These are phyloP conservation scores for Pyronema omphalodes DNA, from an alignment of 495 filamentous ascomycete genomes.

Conservation along the genomic window DNA sequence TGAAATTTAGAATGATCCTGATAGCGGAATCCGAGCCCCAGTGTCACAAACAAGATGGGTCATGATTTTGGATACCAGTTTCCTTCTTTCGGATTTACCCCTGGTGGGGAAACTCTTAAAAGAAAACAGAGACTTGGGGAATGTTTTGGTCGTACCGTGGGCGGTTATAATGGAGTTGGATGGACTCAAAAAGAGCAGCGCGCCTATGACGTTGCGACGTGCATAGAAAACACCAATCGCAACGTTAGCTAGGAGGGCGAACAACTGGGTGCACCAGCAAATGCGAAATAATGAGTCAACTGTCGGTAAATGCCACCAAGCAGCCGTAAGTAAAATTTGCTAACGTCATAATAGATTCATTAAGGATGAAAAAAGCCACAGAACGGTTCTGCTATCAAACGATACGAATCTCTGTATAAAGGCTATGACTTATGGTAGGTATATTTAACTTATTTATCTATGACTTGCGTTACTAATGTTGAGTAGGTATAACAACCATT, in stretches of 20 bases:
- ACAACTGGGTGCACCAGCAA: conserved; percentile 13
- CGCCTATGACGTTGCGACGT: neutral
- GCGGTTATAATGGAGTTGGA: conserved; percentile 20
- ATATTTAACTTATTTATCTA: neutral
- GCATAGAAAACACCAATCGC: neutral
- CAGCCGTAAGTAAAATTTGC: neutral
- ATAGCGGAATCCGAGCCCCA: conserved; percentile 4
- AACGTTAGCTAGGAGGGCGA: conserved; percentile 14
- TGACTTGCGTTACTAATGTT: neutral
- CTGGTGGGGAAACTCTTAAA: conserved; percentile 15
- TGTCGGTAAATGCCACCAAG: conserved; percentile 12
- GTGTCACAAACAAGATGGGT: conserved; percentile 11
- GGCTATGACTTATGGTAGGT: conserved; percentile 19
- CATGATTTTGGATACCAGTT: conserved; percentile 21
- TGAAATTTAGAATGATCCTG: conserved; percentile 5
- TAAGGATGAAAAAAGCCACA: conserved; percentile 7
- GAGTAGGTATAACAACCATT: neutral
- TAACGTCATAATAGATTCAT: neutral
- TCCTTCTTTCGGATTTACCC: conserved; percentile 19
- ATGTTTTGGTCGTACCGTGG: conserved; percentile 21
- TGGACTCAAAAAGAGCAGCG: conserved; percentile 20
- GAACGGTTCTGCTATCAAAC: conserved; percentile 18
- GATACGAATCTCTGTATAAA: conserved; percentile 21
- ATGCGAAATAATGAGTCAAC: conserved; percentile 11
- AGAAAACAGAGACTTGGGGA: conserved; percentile 13